Base-by-base conservation (phyloP, 2,329 filamentous ascomycete genomes). In the Pezicula radicicola region DNA sequence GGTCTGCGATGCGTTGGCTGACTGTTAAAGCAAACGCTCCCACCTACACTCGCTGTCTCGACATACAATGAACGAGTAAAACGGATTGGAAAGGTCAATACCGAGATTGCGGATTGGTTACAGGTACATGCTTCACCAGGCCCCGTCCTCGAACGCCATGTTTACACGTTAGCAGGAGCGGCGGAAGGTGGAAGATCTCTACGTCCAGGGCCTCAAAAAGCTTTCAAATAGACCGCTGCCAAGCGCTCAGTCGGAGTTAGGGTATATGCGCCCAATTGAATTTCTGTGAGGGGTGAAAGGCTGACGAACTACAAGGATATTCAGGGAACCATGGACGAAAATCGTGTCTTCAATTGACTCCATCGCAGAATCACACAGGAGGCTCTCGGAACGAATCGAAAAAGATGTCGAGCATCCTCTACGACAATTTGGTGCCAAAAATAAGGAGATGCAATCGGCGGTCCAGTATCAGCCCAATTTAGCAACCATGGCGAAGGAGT, bases 31-130 rank as follows among this genome's bases (percentile, higher is more conserved):
- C 85, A 87, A 61, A 82, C 83, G 65, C 80, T 99, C 64, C 84
- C 89, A 70, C 93, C 94, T 25, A 75, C 75, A 61, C 90, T 94
- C 74, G 92, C 94, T 54, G 89, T 91, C 37, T 80, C 83, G 50
- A 81, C 91, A 54, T 81, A 97, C 63, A 88, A 87, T 70, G 92
- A 97, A 63, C 89, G 94, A 65, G 83, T 97, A 62, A 89, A 88
- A 71, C 83, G 91, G 71, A 93, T 97, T 68, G 83, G 81, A 64
- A 91, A 87, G 70, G 75, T 96, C 73, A 97, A 99, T 72, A 73
- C 78, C 62, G 91, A 97, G 68, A 90, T 99, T 65, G 93, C 93
- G 70, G 93, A 97, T 74, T 99, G 93, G 91, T 81, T 99, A 56
- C 88, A 93, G 86, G 92, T 96, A 84, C 18, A 44, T 33, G 30